A percentile compares a stretch with the other conserved stretches of the same genome.
Conservation (phyloP, 345 rosid genomes). For the Lenwebbia sp. region DNA sequence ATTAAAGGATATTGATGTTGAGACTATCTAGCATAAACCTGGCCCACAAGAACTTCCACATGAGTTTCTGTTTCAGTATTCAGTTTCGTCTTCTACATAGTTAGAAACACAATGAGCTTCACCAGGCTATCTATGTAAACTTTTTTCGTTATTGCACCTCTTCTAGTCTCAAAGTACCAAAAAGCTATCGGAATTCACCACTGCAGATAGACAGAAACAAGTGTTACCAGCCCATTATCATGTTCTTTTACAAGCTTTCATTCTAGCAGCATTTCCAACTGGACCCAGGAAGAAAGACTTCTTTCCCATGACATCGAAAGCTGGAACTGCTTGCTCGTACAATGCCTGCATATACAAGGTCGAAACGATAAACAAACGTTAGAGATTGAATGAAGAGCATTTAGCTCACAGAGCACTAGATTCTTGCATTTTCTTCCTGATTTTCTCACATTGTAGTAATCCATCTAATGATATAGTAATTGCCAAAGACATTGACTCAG, state of each 20-base stretch:
- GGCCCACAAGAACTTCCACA: neutral
- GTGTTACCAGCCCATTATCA: slow-evolving; percentile 92
- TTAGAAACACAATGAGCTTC: neutral
- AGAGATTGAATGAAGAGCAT: neutral
- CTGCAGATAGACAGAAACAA: neutral
- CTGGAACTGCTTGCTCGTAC: slow-evolving; percentile 66
- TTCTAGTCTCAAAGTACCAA: neutral
- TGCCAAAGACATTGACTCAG: neutral
- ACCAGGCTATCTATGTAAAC: neutral
- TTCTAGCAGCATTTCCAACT: slow-evolving; percentile 90
- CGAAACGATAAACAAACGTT: neutral
- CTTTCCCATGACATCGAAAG: slow-evolving; percentile 79
- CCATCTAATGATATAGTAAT: neutral
- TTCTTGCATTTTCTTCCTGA: neutral
- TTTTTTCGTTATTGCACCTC: neutral
- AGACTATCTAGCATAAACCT: neutral
- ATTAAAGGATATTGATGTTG: neutral
- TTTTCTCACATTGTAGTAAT: neutral
- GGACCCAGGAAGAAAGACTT: slow-evolving; percentile 77
- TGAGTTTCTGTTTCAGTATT: neutral
- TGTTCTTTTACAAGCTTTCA: slow-evolving; percentile 93
- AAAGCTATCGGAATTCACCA: neutral
- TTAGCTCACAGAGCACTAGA: neutral
- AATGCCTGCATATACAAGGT: slow-evolving; percentile 29
- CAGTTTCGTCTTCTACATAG: neutral